Evolutionary conservation across 2,329 filamentous ascomycete genomes (phyloP).

Genomic region (Aureobasidium sp.): DNA sequence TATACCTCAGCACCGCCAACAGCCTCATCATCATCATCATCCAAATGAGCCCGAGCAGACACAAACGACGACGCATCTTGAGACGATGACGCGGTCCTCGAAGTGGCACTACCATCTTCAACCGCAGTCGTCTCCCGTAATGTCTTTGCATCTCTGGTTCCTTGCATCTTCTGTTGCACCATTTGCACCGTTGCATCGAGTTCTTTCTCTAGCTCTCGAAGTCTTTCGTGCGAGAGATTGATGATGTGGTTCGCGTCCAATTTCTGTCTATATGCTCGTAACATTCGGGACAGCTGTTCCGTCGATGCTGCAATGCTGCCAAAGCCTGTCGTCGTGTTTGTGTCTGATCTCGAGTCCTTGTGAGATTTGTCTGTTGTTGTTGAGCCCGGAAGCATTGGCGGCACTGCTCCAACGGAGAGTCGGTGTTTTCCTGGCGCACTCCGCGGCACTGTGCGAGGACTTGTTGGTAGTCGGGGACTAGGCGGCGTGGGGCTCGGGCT

Average conservation of each 20-base stretch:
- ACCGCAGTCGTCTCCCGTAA: constrained; percentile 48
- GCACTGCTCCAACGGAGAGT: neutral
- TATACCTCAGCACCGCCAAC: neutral
- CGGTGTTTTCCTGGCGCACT: constrained; percentile 7
- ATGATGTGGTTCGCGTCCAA: constrained; percentile 42
- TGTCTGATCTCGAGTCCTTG: constrained; percentile 39
- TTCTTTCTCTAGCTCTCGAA: constrained; percentile 52
- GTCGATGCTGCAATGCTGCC: constrained; percentile 47
- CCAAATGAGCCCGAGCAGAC: neutral
- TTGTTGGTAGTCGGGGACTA: constrained; percentile 32
- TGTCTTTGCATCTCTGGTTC: constrained; percentile 33
- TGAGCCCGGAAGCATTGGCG: constrained; percentile 20
- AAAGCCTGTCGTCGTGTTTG: constrained; percentile 38
- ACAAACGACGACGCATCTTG: constrained; percentile 12
- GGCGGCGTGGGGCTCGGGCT: constrained; percentile 25
- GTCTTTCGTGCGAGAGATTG: constrained; percentile 37
- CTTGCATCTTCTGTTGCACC: neutral
- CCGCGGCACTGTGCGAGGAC: neutral
- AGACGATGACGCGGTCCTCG: constrained; percentile 2
- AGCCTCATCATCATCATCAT: neutral
- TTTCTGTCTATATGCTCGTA: constrained; percentile 54
- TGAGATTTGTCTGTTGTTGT: neutral
- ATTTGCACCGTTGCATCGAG: constrained; percentile 40
- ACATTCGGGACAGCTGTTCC: constrained; percentile 51
- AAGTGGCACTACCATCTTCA: constrained; percentile 31